Conservation (phyloP, 2,329 filamentous ascomycete genomes). For the Parastagonospora nodorum region DNA sequence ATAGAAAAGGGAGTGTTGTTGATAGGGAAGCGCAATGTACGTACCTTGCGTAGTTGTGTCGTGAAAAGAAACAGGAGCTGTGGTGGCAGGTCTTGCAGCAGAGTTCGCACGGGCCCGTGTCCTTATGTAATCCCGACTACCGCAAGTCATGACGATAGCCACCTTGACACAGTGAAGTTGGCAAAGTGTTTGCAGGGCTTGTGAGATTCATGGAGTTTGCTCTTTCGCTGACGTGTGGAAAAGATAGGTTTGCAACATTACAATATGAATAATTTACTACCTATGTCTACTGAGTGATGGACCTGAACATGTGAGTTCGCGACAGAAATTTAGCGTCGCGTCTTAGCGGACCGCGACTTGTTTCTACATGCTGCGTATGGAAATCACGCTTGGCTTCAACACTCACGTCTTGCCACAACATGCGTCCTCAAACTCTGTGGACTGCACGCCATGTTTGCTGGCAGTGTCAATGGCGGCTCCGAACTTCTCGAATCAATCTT, state of each 20-base stretch:
- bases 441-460: slow-evolving; percentile 24
- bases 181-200: too few relatives aligned
- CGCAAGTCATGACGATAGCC: too few relatives aligned
- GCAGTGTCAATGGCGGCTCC: slow-evolving; percentile 32
- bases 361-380: slow-evolving; percentile 3
- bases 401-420: slow-evolving; percentile 7
- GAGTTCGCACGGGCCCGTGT: background rate
- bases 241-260: too few relatives aligned
- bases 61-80: slow-evolving; percentile 9
- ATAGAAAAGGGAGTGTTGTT: slow-evolving; percentile 17
- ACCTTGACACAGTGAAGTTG: too few relatives aligned
- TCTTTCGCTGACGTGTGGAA: too few relatives aligned
- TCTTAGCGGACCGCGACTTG: slow-evolving; percentile 26
- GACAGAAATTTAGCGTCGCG: slow-evolving; percentile 15
- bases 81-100: background rate
- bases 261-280: too few relatives aligned
- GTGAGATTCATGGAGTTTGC: too few relatives aligned
- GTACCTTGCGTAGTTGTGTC: slow-evolving; percentile 21
- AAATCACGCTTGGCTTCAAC: slow-evolving; percentile 16
- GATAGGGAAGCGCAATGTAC: slow-evolving; percentile 4
- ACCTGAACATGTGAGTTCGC: slow-evolving; percentile 25
- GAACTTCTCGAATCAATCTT: slow-evolving; percentile 4
- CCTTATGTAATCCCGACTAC: slow-evolving; percentile 1
- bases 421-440: slow-evolving; percentile 22
- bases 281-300: slow-evolving; percentile 8